A percentile compares a stretch with the other conserved stretches of the same genome.
Evolutionary conservation across 2,329 filamentous ascomycete genomes (phyloP).

Genomic region (Phialophora verrucosa): DNA sequence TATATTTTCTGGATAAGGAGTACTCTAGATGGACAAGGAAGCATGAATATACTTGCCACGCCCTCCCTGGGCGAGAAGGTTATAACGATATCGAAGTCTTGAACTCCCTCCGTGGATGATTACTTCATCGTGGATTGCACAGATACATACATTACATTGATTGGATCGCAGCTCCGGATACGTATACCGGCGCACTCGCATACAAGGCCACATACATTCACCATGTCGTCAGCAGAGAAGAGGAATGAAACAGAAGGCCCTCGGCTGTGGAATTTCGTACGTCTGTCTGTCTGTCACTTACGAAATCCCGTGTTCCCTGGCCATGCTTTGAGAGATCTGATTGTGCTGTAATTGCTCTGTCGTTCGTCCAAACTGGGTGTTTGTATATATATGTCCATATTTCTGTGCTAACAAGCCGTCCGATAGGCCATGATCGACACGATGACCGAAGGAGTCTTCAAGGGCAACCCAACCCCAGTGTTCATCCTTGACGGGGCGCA

Average conservation of each 20-base stretch:
- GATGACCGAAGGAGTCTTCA: conserved; percentile 16
- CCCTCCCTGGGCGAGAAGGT: too few relatives aligned
- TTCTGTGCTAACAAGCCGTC: not conserved
- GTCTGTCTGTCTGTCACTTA: not conserved
- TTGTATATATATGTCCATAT: not conserved
- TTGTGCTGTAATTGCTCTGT: not conserved
- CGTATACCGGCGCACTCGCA: not conserved
- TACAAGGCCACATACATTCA: not conserved
- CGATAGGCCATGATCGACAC: conserved; percentile 15
- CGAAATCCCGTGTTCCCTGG: not conserved
- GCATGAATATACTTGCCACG: too few relatives aligned
- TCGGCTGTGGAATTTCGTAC: not conserved
- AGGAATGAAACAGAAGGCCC: not conserved
- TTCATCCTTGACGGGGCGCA: conserved; percentile 12
- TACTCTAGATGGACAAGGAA: not conserved
- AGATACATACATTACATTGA: not conserved
- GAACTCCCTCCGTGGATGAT: not conserved
- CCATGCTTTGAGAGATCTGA: not conserved
- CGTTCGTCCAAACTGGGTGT: not conserved
- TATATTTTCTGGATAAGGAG: not conserved
- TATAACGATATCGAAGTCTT: not conserved
- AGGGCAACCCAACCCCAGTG: conserved; percentile 21
- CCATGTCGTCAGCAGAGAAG: not conserved
- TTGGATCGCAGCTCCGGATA: not conserved
- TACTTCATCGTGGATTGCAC: not conserved